Evolutionary conservation across 345 rosid species (phyloP).

Genomic region (Linum usitatissimum): DNA sequence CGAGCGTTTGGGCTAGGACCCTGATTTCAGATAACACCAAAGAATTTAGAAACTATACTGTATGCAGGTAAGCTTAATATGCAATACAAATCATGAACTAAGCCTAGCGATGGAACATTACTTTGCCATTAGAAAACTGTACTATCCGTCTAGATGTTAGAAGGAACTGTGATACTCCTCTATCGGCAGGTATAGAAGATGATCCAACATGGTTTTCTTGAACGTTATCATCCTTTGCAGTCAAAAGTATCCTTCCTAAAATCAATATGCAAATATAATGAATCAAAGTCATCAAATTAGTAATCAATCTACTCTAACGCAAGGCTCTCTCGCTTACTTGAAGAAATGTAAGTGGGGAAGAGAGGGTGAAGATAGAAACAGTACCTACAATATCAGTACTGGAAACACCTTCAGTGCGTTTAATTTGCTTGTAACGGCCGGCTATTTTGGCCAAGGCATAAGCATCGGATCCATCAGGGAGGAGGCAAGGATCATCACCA

Average conservation of each 20-base stretch:
- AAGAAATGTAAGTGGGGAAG: not conserved
- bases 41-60: not conserved
- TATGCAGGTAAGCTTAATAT: not conserved
- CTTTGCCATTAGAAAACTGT: slow-evolving; percentile 70
- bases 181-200: slow-evolving; percentile 23
- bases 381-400: slow-evolving; percentile 74
- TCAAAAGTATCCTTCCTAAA: slow-evolving; percentile 76
- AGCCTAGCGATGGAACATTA: slow-evolving; percentile 2
- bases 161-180: slow-evolving; percentile 49
- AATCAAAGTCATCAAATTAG: not conserved
- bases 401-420: slow-evolving; percentile 76
- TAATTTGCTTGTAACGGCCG: slow-evolving; percentile 69
- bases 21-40: slow-evolving; percentile 26
- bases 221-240: slow-evolving; percentile 31
- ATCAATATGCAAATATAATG: slow-evolving; percentile 9
- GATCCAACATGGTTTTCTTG: slow-evolving; percentile 21
- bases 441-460: slow-evolving; percentile 70
- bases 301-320: not conserved
- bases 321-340: not conserved
- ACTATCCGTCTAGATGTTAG: slow-evolving; percentile 74
- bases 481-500: slow-evolving; percentile 73
- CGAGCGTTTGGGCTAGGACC: slow-evolving; percentile 61
- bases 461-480: slow-evolving; percentile 73
- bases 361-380: not conserved
- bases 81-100: not conserved